Percentiles rank a stretch among this genome's conserved stretches.
These are phyloP conservation scores for Rozella allomycis DNA, from an alignment of 371 early-diverging fungal species.

Conservation along the genomic window DNA sequence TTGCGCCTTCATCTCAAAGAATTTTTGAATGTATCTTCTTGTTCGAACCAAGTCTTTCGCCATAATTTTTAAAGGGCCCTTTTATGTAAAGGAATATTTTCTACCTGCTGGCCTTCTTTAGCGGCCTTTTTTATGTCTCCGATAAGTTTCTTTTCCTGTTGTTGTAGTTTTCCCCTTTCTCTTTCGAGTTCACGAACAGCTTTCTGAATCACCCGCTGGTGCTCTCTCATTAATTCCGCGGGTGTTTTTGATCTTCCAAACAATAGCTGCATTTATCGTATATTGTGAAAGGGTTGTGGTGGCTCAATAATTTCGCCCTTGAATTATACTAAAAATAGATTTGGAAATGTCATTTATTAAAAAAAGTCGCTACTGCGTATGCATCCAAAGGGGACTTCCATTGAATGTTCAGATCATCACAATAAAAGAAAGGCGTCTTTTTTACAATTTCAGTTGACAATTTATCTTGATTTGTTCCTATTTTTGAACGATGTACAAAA, in stretches of 20 bases:
- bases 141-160: conserved; percentile 83
- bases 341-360: too few species aligned
- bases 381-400: too few species aligned
- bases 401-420: too few species aligned
- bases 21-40: conserved; percentile 74
- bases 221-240: conserved; percentile 67
- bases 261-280: conserved; percentile 1
- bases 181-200: conserved; percentile 85
- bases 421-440: too few species aligned
- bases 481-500: too few species aligned
- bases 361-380: too few species aligned
- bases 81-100: conserved; percentile 1
- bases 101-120: conserved; percentile 69
- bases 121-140: conserved; percentile 76
- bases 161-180: conserved; percentile 65
- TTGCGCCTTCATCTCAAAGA: conserved; percentile 82
- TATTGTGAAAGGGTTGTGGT: too few species aligned
- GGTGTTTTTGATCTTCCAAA: conserved; percentile 26
- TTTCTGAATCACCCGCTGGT: conserved; percentile 62
- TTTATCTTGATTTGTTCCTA: too few species aligned
- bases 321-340: too few species aligned
- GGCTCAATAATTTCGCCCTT: too few species aligned
- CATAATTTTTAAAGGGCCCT: conserved; percentile 80
- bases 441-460: too few species aligned
- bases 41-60: conserved; percentile 91